Base-by-base conservation (phyloP, 1,284 basidiomycete genomes). In the Xerocomus amazonicus region DNA sequence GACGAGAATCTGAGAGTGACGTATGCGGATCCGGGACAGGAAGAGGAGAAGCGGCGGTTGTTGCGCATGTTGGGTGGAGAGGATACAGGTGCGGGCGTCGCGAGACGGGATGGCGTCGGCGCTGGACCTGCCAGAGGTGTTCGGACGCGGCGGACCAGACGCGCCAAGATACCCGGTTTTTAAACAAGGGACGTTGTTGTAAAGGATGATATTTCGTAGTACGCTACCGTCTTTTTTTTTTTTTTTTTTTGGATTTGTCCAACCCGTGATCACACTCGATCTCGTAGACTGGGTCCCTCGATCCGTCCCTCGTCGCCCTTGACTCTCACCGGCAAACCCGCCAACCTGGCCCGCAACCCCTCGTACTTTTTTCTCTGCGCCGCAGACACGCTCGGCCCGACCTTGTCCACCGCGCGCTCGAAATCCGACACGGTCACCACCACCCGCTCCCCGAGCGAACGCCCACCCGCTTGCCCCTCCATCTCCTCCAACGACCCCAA, bases 351-450 rank as follows among this genome's bases (percentile, higher is more conserved):
- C 52, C 88, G 74, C 54, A 96, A 71, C 23, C 79, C 76, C 61
- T 92, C 84, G 63, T 98, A 98, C 69, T 85, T 86, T 59, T 79
- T 74, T 60, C 92, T 76, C 74, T 98, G 95, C 37, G 80, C 79
- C 10, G 71, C 72, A 42, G 85, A 89, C 12, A 98, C 96, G 66
- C 90, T 94, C 9, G 94, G 93, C 46, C 81, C 78, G 10, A 97
- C 85, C 72, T 96, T 97, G 19, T 81, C 80, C 57, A 92, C 70
- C 9, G 95, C 95, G 2, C 63, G 67, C 23, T 68, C 66, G 61
- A 98, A 97, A 68, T 99, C 92, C 2, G 73, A 69, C 12, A 79
- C 47, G 67, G 74, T 56, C 7, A 95, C 81, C 9, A 69, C 49
- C n/a, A 82, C 70, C 46, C 50, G 59, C 46, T 56, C 27, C 54